phyloP scores from a whole-genome alignment of 768 basidiomycete species.

The Coprinopsis marcescibilis region DNA sequence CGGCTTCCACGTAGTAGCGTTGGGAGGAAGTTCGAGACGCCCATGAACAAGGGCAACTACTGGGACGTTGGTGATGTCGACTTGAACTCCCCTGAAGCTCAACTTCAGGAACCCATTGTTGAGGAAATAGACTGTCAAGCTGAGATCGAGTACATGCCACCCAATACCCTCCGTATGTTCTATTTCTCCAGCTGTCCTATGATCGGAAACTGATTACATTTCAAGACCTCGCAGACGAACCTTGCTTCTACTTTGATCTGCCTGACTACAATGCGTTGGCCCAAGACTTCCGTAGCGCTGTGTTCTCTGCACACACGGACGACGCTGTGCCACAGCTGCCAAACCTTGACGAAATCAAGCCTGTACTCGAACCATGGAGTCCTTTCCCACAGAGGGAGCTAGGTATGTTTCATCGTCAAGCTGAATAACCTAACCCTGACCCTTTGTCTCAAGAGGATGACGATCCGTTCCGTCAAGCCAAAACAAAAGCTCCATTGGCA shows the following conservation, averaged over 20 bases:
- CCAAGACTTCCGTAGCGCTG: conserved; percentile 26
- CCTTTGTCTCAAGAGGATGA: conserved; percentile 8
- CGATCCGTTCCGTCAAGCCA: conserved; percentile 7
- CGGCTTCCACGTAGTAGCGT: conserved; percentile 48
- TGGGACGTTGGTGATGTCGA: conserved; percentile 70
- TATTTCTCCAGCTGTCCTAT: neutral
- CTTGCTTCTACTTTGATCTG: conserved; percentile 39
- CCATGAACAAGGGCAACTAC: conserved; percentile 55
- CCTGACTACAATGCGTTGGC: conserved; percentile 41
- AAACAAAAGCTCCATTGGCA: neutral
- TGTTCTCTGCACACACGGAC: conserved; percentile 27
- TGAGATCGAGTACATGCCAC: conserved; percentile 50
- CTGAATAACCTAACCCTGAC: neutral
- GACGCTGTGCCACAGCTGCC: conserved; percentile 26
- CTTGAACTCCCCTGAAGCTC: conserved; percentile 25
- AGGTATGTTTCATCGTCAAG: neutral
- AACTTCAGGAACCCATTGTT: conserved; percentile 21
- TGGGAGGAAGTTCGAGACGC: conserved; percentile 56
- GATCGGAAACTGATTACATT: neutral
- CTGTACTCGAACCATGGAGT: neutral
- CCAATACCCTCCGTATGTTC: conserved; percentile 27
- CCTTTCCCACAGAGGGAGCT: conserved; percentile 1
- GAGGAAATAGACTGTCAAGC: conserved; percentile 35
- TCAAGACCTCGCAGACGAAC: conserved; percentile 37
- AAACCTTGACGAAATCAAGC: conserved; percentile 15